Percentiles rank a stretch among this genome's conserved stretches.
Evolutionary conservation across 2,329 filamentous ascomycete genomes (phyloP).

Genomic region (Dichotomopilus funicola): DNA sequence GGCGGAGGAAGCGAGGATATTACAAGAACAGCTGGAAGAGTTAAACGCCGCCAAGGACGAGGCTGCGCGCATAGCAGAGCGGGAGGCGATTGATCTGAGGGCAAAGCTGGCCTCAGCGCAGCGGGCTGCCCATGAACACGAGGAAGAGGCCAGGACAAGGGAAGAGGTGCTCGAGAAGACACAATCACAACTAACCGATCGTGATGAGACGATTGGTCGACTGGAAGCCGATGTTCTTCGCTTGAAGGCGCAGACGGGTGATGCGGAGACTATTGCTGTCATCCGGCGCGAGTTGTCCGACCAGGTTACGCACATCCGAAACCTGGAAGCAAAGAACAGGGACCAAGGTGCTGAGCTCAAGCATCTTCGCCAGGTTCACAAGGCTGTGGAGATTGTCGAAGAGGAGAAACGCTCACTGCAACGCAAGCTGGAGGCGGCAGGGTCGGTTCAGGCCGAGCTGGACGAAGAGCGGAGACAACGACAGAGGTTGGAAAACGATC

Average conservation of each 20-base stretch:
- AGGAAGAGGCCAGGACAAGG: slow-evolving; percentile 50
- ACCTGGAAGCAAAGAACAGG: slow-evolving; percentile 71
- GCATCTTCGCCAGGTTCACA: slow-evolving; percentile 71
- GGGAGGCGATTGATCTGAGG: slow-evolving; percentile 49
- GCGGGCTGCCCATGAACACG: slow-evolving; percentile 49
- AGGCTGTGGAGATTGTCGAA: slow-evolving; percentile 87
- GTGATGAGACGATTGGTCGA: slow-evolving; percentile 63
- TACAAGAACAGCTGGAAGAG: slow-evolving; percentile 81
- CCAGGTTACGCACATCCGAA: slow-evolving; percentile 85
- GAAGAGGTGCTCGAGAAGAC: slow-evolving; percentile 51
- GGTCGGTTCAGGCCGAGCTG: slow-evolving; percentile 67
- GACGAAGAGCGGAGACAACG: slow-evolving; percentile 74
- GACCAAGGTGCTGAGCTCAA: slow-evolving; percentile 76
- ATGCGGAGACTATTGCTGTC: slow-evolving; percentile 76
- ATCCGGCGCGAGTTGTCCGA: slow-evolving; percentile 85
- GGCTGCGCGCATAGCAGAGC: slow-evolving; percentile 56
- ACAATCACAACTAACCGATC: slow-evolving; percentile 61
- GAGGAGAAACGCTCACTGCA: slow-evolving; percentile 87
- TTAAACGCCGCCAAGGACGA: slow-evolving; percentile 57
- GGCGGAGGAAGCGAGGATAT: slow-evolving; percentile 63
- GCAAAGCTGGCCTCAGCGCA: slow-evolving; percentile 42
- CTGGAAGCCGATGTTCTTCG: slow-evolving; percentile 79
- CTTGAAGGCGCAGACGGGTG: slow-evolving; percentile 79
- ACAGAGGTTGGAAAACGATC: slow-evolving; percentile 83
- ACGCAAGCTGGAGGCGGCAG: slow-evolving; percentile 67